Base-by-base conservation (phyloP, 2,329 filamentous ascomycete species). In the Talaromyces sp. region DNA sequence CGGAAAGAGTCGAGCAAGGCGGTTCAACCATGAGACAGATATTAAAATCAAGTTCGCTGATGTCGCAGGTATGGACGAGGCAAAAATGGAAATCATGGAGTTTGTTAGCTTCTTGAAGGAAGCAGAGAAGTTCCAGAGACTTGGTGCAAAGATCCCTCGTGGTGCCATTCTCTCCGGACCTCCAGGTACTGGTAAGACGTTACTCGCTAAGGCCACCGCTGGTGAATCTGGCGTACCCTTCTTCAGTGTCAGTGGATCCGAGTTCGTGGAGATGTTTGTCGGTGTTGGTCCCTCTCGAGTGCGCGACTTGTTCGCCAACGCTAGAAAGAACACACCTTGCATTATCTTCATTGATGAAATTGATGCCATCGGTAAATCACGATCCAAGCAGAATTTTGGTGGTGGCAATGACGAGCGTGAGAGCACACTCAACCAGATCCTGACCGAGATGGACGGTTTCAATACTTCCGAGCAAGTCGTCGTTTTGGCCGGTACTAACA, bases 341-440 rank as follows among this genome's bases (percentile, higher is more conserved):
- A 99, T 99, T 79, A 96, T 99, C 79, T 99, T 99, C 83, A 98
- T 99, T 70, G 95, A 99, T 76, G 95, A 99, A 80, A 99, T 99
- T 72, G 95, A 99, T 77, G 95, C 95, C 65, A 97, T 99, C 73
- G 95, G 95, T 72, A 92, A 93, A 76, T 91, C 94, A 64, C 88
- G 95, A 80, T 85, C 89, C 25, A 96, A 97, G 75, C 87, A 89
- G 40, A 90, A 89, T 69, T 92, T 92, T 66, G 90, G 91, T 45
- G 93, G 94, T 69, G 95, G 95, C 68, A 98, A 98, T 74, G 95
- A 99, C 75, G 95, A 99, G 81, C 90, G 95, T 68, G 95, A 99
- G 81, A 92, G 91, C 58, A 99, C 95, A 0, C 88, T 99, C 31
- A 99, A 99, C 80, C 95, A 99, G 81, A 98, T 99, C 68, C 83